phyloP scores from a whole-genome alignment of 306 rosid genomes.

The Rubus idaeus region DNA sequence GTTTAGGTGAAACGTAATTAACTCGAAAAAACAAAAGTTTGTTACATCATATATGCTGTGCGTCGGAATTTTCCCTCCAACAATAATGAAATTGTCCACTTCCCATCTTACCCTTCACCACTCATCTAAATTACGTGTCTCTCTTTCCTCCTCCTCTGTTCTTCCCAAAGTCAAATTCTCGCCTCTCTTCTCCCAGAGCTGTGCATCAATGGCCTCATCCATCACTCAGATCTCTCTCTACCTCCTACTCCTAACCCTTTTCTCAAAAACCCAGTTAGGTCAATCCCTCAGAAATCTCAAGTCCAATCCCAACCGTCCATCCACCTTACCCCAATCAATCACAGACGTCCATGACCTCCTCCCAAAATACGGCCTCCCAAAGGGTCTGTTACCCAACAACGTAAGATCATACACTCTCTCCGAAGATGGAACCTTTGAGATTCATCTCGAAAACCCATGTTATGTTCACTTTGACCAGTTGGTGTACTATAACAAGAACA shows the following conservation, averaged over 20 bases:
- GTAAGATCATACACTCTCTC: slow-evolving; percentile 60
- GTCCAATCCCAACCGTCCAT: slow-evolving; percentile 8
- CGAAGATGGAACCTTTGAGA: slow-evolving; percentile 45
- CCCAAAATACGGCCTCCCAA: slow-evolving; percentile 62
- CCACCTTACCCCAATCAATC: slow-evolving; percentile 5
- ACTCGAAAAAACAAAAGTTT: not conserved
- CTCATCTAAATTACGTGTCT: not conserved
- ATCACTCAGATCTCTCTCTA: slow-evolving; percentile 17
- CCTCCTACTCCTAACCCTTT: slow-evolving; percentile 27
- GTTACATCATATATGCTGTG: not conserved
- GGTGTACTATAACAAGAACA: slow-evolving; percentile 51
- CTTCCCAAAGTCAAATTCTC: not conserved
- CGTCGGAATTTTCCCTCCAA: not conserved
- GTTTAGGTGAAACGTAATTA: not conserved
- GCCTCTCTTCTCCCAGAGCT: not conserved
- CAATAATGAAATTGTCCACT: not conserved
- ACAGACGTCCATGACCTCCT: slow-evolving; percentile 65
- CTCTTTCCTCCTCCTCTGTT: not conserved
- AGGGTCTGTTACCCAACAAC: slow-evolving; percentile 70
- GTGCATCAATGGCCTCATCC: slow-evolving; percentile 38
- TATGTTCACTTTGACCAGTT: slow-evolving; percentile 50
- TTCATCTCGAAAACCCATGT: slow-evolving; percentile 50
- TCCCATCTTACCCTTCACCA: slow-evolving; percentile 9
- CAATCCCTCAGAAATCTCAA: slow-evolving; percentile 22
- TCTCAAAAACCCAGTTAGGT: slow-evolving; percentile 22